These are phyloP conservation scores for Fusarium pseudoanthophilum DNA, from an alignment of 2,329 filamentous ascomycete genomes.

Conservation along the genomic window DNA sequence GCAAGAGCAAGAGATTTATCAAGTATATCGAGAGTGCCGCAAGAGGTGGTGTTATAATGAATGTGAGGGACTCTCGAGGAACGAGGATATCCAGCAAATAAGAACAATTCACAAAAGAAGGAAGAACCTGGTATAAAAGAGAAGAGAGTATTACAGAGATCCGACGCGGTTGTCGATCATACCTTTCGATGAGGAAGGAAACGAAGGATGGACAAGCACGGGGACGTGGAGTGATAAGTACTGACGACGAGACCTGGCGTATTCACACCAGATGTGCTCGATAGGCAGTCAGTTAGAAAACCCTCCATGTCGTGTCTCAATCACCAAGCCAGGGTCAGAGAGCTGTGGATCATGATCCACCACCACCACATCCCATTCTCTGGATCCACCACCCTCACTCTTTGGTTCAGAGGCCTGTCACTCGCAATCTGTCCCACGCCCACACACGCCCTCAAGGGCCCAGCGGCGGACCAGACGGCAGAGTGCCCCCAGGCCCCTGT, in stretches of 20 bases:
- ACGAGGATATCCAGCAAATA: constrained; percentile 55
- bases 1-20: constrained; percentile 33
- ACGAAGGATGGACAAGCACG: constrained; percentile 53
- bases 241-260: constrained; percentile 50
- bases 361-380: constrained; percentile 39
- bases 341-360: constrained; percentile 45
- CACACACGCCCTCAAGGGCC: constrained; percentile 23
- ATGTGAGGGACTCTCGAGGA: constrained; percentile 55
- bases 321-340: constrained; percentile 55
- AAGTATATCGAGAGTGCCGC: constrained; percentile 40
- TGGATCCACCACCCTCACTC: constrained; percentile 38
- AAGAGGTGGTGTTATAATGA: constrained; percentile 48
- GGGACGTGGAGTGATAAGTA: constrained; percentile 63
- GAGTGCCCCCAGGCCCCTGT: constrained; percentile 43
- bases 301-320: constrained; percentile 62
- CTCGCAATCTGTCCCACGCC: constrained; percentile 28
- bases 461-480: constrained; percentile 45
- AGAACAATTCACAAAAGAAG: constrained; percentile 59
- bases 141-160: constrained; percentile 58
- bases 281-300: constrained; percentile 45
- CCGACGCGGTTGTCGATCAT: constrained; percentile 62
- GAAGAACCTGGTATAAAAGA: constrained; percentile 61
- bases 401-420: constrained; percentile 16
- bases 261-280: constrained; percentile 44
- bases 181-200: constrained; percentile 49